These are phyloP conservation scores for Cornus suecica DNA, from an alignment of 148 eudicot genomes.

Conservation along the genomic window DNA sequence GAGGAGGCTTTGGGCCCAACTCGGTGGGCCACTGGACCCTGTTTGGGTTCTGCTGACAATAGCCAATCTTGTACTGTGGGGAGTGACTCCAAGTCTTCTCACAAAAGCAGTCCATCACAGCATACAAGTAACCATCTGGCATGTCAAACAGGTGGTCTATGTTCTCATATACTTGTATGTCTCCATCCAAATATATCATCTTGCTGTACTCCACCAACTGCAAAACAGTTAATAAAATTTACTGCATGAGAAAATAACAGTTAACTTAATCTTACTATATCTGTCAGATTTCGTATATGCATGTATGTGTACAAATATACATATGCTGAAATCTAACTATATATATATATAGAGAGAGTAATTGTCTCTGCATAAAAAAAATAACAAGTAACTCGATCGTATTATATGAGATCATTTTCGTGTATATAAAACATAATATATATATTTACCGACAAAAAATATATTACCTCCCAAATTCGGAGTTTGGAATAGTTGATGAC, in stretches of 20 bases:
- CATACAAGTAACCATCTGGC: constrained; percentile 66
- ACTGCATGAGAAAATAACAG: too few species aligned
- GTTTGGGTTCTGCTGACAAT: constrained; percentile 67
- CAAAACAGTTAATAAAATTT: too few species aligned
- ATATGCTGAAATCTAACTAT: too few species aligned
- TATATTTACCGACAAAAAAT: too few species aligned
- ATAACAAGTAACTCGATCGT: too few species aligned
- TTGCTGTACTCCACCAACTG: constrained; percentile 85
- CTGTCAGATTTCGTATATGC: too few species aligned
- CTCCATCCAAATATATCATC: constrained; percentile 89
- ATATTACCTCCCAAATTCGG: constrained; percentile 86
- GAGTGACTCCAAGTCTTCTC: constrained; percentile 74
- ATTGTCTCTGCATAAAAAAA: too few species aligned
- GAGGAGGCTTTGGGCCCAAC: constrained; percentile 56
- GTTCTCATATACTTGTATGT: constrained; percentile 78
- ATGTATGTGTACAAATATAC: too few species aligned
- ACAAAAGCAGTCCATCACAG: constrained; percentile 87
- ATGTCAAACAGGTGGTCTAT: constrained; percentile 79
- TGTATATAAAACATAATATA: too few species aligned
- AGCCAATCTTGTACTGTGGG: constrained; percentile 58
- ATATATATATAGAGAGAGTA: too few species aligned
- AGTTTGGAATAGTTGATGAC: constrained; percentile 88
- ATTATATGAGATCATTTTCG: too few species aligned
- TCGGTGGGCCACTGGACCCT: constrained; percentile 51
- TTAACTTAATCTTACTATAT: too few species aligned